Percentiles rank a stretch among this genome's conserved stretches.
Conservation (phyloP, 2,329 filamentous ascomycete genomes). For the Neurospora crassa region DNA sequence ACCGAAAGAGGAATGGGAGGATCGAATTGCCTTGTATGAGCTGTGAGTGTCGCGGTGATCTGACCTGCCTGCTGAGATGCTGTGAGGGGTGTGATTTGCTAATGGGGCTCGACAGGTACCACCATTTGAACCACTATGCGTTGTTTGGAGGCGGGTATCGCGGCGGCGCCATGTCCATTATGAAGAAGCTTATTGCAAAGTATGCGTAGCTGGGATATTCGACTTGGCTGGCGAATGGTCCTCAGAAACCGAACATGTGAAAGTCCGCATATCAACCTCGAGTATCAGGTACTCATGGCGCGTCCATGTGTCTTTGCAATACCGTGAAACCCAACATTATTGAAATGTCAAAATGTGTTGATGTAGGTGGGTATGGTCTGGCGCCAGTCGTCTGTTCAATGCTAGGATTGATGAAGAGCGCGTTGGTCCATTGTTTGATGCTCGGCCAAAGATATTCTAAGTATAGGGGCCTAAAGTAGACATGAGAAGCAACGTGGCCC, state of each 20-base stretch:
- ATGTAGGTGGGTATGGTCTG: neutral
- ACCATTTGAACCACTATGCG: constrained; percentile 81
- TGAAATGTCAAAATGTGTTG: neutral
- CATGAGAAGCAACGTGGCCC: neutral
- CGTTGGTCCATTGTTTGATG: neutral
- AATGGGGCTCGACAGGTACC: constrained; percentile 48
- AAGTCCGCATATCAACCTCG: neutral
- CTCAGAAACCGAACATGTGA: neutral
- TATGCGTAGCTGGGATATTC: constrained; percentile 40
- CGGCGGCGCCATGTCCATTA: constrained; percentile 66
- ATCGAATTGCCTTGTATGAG: constrained; percentile 73
- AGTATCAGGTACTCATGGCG: neutral
- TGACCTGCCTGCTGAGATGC: neutral
- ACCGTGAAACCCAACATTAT: neutral
- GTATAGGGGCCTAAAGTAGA: neutral
- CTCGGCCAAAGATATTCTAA: neutral
- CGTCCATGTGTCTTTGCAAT: no score
- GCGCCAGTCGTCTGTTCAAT: neutral
- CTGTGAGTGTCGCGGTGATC: constrained; percentile 43
- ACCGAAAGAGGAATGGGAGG: constrained; percentile 74
- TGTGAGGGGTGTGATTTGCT: constrained; percentile 12
- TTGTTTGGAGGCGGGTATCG: constrained; percentile 77
- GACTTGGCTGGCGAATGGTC: neutral
- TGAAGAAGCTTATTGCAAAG: constrained; percentile 63
- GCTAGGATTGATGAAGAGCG: neutral